Base-by-base conservation (phyloP, 202 grass and related monocot genomes). In the Dendrocalamus latiflorus region DNA sequence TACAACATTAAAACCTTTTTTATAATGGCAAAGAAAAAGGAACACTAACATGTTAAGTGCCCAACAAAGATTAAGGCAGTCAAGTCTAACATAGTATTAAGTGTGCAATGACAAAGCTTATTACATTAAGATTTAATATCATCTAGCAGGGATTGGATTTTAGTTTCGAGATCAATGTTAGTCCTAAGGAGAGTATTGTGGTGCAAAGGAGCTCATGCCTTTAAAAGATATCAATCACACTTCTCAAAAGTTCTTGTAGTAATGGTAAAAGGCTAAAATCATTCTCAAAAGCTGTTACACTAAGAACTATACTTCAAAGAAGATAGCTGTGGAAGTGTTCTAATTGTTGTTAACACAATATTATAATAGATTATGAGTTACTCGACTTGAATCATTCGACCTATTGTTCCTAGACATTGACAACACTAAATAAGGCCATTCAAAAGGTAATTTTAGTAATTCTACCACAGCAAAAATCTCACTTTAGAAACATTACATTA, bases 121-220 rank as follows among this genome's bases (percentile, higher is more conserved):
- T 36, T 68, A 59, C 14, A 57, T 61, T 59, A 78, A 38, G 20
- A 56, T 41, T 64, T 45, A 39, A 36, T 25, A 63, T 69, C 7
- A 74, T 70, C 20, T 41, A 18, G 18, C 44, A 68, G 17, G 75
- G 4, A 74, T 5, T 2, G 38, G 12, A 77, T 18, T 77, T 33
- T 65, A 36, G 28, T 81, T 81, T 30, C 39, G 11, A 77, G 47
- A 81, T 48, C 22, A 65, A 54, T 65, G 34, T 20, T 85, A 16
- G 57, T 44, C 57, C 20, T 30, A 58, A 21, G 17, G 18, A 68
- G 36, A 74, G 38, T 64, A 76, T 37, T 55, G 1, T 58, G 65
- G 39, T 33, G 49, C 4, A 2, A 55, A 76, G 0, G 51, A 66
- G 2, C 24, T 71, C 28, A 64, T 54, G 8, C 61, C 12, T 79